Conservation (phyloP, 805 yeast genomes). For the Candida caryicola region DNA sequence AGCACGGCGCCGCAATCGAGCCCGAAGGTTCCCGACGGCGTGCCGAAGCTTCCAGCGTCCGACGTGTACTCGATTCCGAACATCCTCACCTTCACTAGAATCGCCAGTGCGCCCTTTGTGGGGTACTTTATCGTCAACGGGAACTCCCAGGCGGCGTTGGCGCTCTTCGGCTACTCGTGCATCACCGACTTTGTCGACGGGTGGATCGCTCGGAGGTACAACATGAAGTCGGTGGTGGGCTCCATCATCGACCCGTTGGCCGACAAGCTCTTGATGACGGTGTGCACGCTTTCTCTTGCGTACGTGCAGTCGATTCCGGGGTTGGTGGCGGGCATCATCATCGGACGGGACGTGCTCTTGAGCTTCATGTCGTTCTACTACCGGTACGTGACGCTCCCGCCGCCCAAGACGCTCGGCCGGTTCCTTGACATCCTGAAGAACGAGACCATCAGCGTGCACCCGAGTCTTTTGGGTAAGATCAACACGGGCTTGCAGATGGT, state of each 20-base stretch:
- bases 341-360: slow-evolving; percentile 80
- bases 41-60: no score
- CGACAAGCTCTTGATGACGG: slow-evolving; percentile 85
- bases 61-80: slow-evolving; percentile 69
- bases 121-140: slow-evolving; percentile 74
- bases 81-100: slow-evolving; percentile 73
- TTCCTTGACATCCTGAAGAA: slow-evolving; percentile 71
- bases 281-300: slow-evolving; percentile 75
- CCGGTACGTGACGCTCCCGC: slow-evolving; percentile 69
- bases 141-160: slow-evolving; percentile 61
- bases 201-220: slow-evolving; percentile 76
- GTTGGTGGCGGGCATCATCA: slow-evolving; percentile 59
- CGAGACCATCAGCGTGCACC: slow-evolving; percentile 83
- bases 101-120: slow-evolving; percentile 78
- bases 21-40: no score
- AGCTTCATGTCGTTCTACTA: slow-evolving; percentile 69
- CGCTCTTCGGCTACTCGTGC: slow-evolving; percentile 79
- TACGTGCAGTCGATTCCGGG: slow-evolving; percentile 66
- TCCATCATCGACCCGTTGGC: slow-evolving; percentile 94
- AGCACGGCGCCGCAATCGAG: no score
- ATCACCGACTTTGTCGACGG: slow-evolving; percentile 93
- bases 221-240: slow-evolving; percentile 79
- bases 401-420: slow-evolving; percentile 68
- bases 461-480: slow-evolving; percentile 79
- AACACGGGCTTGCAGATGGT: slow-evolving; percentile 93